Base-by-base conservation (phyloP, 164 flowering plant genomes). In the Piper betle region DNA sequence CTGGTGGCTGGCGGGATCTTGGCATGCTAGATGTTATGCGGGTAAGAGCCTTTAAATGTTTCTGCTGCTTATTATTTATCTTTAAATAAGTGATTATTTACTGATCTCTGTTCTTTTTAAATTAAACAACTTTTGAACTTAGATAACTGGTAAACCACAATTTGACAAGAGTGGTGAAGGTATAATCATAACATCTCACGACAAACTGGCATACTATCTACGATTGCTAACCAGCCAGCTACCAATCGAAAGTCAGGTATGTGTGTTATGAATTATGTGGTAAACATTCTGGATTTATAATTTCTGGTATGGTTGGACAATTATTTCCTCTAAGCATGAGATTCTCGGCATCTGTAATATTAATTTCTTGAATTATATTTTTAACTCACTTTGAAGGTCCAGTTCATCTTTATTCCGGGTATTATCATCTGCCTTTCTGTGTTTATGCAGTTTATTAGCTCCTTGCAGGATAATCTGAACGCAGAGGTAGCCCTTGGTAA, bases 1-100 rank as follows among this genome's bases (percentile, higher is more conserved):
- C 96, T 71, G 99, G 99, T 72, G 99, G 99, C 37, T 94, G 96
- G 96, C 75, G 85, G 68, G 99, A 94, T 73, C 71, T 88, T 64
- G 99, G 99, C 50, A 94, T 94, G 99, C 96, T 94, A 65, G 99
- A 94, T 78, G 97, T 94, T 62, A 94, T 94, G 99, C 99, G 91
- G 85, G 99, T 87, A 62, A 69, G 62, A 42, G 41, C 13, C 6
- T 9, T 20, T 3, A 13, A 19, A 39, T 13, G 13, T 58, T 58
- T 58, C 3, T 39, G 10, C 3, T 3, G 16, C 4, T 10, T 39
- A 58, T 33, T 11, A 38, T 62, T 38, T 62, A 4, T 62, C 17
- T 16, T 62, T 62, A 37, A 46, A 39, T 13, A 55, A 46, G 40
- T 13, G 43, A 12, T 43, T 43, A n/a, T 6, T 3, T 46, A 53